Evolutionary conservation across 257 asterid species (phyloP), one percentile per base, ranked within the genome.

Genomic region (Ehretia macrophylla): DNA sequence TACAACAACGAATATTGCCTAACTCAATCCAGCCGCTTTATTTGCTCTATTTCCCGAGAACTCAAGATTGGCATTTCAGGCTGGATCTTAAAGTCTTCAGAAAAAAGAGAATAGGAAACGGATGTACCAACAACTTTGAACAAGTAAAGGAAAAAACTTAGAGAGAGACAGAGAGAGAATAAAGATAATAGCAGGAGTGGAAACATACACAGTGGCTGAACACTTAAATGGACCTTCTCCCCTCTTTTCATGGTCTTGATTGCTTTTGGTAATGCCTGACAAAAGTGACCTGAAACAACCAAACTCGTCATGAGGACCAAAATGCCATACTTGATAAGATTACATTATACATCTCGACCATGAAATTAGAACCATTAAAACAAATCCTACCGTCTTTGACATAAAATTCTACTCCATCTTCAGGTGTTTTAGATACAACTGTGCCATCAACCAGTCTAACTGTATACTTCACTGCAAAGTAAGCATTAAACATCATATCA

Each of bases 221-320:
- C 77, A 68, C 72, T 49, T 68, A 86, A 67, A 69, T 73, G 71
- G 65, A 55, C 92, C 72, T 66, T 81, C 82, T 86, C 95, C 32
- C 87, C 81, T 67, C 35, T 77, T 81, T 61, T 84, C 95, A 86
- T 86, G 62, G 95, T 83, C 75, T 81, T 83, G 67, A 86, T 63
- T 44, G 84, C 92, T 74, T 68, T 86, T 42, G 85, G 66, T 67
- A 86, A 61, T 60, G 89, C 95, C 5, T 85, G 84, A 68, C 92
- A 83, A 45, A 83, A 75, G 56, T 79, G 77, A 49, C 95, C 95
- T 86, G 60, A 32, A 61, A 64, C 59, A 64, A 60, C 62, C 55
- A 71, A 44, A 49, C 17, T 1, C 9, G 18, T 32, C 10, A 52
- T 51, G 35, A 27, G 38, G n/a, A 39, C 17, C n/a, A 37, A 45